Base-by-base conservation (phyloP, 331 rosid species). In the Acacia pycnantha region DNA sequence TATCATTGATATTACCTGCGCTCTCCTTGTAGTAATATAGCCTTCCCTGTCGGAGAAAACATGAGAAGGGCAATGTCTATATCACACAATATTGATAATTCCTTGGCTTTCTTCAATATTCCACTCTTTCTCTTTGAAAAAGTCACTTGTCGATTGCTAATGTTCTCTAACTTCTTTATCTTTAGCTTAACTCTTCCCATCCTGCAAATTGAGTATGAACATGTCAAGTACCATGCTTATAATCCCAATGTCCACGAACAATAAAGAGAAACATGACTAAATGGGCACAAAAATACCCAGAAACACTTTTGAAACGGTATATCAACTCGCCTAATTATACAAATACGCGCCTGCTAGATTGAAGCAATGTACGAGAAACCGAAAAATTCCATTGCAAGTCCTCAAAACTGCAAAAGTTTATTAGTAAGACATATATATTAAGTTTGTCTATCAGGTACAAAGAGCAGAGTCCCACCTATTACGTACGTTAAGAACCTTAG, bases 171-270 rank as follows among this genome's bases (percentile, higher is more conserved):
- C 83, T 90, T 93, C 90, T 93, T 91, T 79, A 90, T 90, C 90
- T 90, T 93, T 50, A 93, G 84, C 81, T 91, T 93, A 72, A 90
- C 97, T 88, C 97, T 91, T 47, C 97, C 97, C 97, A 93, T 93
- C 87, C 92, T 93, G 88, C 75, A 86, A 81, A 67, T 61, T 70
- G 73, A 85, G 33, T 27, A 77, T 14, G 66, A 84, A 68, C 44
- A 64, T 37, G 35, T 74, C 29, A 29, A 66, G 40, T 15, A 22
- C 70, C 66, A 77, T 31, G 77, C n/a, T 27, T 26, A 40, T 48
- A 37, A 54, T 73, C 75, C 53, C 56, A 35, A 79, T 53, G 69
- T 43, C 58, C 44, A 69, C 47, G 62, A 74, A 70, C 61, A 76
- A 31, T 5, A 31, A 2, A 58, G 16, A 33, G 43, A 77, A 37